phyloP scores from a whole-genome alignment of 83 land plant species.

The Thuja plicata region DNA sequence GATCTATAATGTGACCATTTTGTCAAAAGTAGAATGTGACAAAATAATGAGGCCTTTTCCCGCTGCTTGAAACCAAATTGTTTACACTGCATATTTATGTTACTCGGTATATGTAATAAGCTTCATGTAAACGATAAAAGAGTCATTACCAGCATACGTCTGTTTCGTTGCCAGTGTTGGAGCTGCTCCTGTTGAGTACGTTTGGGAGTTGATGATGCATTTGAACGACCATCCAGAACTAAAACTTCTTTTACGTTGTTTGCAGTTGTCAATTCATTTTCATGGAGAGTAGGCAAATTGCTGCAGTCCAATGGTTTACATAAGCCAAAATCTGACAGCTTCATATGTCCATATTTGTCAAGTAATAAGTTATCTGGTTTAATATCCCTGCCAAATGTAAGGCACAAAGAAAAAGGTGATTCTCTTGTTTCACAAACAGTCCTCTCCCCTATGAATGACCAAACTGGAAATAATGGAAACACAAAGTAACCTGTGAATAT shows the following conservation, averaged over 20 bases:
- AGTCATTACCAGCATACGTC: slow-evolving; percentile 64
- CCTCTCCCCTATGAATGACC: not conserved
- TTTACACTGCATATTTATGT: not conserved
- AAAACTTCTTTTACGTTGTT: slow-evolving; percentile 45
- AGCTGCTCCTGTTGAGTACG: slow-evolving; percentile 81
- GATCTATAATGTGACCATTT: not conserved
- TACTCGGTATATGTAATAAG: not conserved
- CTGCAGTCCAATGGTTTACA: slow-evolving; percentile 80
- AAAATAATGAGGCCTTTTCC: not conserved
- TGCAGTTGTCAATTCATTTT: slow-evolving; percentile 43
- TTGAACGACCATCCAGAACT: slow-evolving; percentile 47
- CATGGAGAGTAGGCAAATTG: slow-evolving; percentile 50
- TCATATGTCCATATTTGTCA: slow-evolving; percentile 79
- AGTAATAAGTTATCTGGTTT: slow-evolving; percentile 84
- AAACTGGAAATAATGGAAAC: slow-evolving; percentile 3
- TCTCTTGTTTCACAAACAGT: not conserved
- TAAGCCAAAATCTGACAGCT: slow-evolving; percentile 85
- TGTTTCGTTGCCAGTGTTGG: slow-evolving; percentile 78
- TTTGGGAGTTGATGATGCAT: slow-evolving; percentile 33
- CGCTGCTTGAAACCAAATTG: not conserved
- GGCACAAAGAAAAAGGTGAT: not conserved
- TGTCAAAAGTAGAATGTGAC: not conserved
- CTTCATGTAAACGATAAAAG: not conserved
- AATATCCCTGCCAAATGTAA: slow-evolving; percentile 59
- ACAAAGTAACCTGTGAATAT: slow-evolving; percentile 72